Base-by-base conservation (phyloP, 1,284 basidiomycete species). In the Cutaneotrichosporon arboriforme region DNA sequence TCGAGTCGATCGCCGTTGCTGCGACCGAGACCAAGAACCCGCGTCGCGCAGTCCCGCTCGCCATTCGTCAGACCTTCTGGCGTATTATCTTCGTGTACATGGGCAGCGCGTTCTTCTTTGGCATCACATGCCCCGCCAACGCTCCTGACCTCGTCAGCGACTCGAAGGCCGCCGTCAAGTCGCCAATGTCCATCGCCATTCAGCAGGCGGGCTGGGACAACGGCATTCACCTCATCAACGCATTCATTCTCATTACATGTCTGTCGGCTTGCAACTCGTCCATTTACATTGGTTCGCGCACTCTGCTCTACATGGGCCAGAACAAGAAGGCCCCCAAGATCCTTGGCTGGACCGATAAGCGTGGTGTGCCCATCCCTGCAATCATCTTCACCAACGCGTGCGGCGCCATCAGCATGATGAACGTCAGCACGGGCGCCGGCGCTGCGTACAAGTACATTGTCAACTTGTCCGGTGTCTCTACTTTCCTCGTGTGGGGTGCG, bases 171-270 rank as follows among this genome's bases (percentile, higher is more conserved):
- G 88, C 88, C 42, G 81, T 83, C 9, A 81, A 81, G 12, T 88
- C 85, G n/a, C 88, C 88, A 1, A 90, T 90, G 72, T 88, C 90
- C 54, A 87, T 91, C 61, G 88, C 71, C 41, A 72, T 73, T 59
- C 67, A 81, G 63, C 80, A 77, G 39, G 85, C 88, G 1, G 84
- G 87, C 33, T 91, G 91, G 74, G 82, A 82, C 60, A 79, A 77
- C 10, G 75, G 90, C 2, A 87, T 88, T 3, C 81, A 81, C 48
- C 82, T 79, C 55, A 75, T 80, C 67, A 79, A 80, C 67, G 90
- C 90, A 8, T 84, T 83, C 67, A 80, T 94, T 26, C 54, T 68
- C 26, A 39, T 90, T 21, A 68, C 71, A 10, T 73, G 68, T 21
- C 61, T 71, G 34, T 70, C 67, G 1, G 76, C 76, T 1, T 71